These are phyloP conservation scores for Geotrichum carabidarum DNA, from an alignment of 1,139 yeast species.

Conservation along the genomic window DNA sequence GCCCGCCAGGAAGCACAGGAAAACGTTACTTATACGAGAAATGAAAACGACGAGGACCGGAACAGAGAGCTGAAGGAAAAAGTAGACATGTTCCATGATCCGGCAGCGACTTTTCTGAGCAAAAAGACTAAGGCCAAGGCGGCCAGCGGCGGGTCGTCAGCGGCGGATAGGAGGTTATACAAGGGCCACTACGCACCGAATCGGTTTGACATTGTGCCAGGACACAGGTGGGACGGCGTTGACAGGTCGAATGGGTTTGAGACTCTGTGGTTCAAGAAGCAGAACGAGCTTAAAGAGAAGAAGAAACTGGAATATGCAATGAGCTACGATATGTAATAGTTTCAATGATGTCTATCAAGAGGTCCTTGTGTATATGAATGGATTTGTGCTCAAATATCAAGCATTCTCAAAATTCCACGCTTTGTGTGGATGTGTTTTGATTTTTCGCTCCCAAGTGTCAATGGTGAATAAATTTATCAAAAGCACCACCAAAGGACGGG, in stretches of 20 bases:
- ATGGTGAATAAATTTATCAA: too few species aligned
- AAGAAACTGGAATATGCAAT: slow-evolving; percentile 39
- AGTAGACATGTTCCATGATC: slow-evolving; percentile 57
- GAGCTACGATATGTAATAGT: slow-evolving; percentile 27
- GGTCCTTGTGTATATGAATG: neutral
- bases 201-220: slow-evolving; percentile 72
- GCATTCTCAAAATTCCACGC: neutral
- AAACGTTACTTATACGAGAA: slow-evolving; percentile 34
- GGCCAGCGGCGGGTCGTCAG: neutral
- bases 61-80: slow-evolving; percentile 21
- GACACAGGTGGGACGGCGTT: slow-evolving; percentile 88
- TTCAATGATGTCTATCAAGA: neutral
- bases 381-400: neutral
- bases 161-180: slow-evolving; percentile 30
- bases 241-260: slow-evolving; percentile 93
- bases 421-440: too few species aligned
- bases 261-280: slow-evolving; percentile 52
- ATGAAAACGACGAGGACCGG: slow-evolving; percentile 14
- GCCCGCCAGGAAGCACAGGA: slow-evolving; percentile 26
- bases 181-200: slow-evolving; percentile 57
- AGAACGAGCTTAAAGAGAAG: slow-evolving; percentile 44
- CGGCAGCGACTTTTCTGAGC: slow-evolving; percentile 49
- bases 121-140: slow-evolving; percentile 16
- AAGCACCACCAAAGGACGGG: too few species aligned
- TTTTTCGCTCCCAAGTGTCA: too few species aligned